Conservation (phyloP, 1,284 basidiomycete species). For the Trichosporon asahii region DNA sequence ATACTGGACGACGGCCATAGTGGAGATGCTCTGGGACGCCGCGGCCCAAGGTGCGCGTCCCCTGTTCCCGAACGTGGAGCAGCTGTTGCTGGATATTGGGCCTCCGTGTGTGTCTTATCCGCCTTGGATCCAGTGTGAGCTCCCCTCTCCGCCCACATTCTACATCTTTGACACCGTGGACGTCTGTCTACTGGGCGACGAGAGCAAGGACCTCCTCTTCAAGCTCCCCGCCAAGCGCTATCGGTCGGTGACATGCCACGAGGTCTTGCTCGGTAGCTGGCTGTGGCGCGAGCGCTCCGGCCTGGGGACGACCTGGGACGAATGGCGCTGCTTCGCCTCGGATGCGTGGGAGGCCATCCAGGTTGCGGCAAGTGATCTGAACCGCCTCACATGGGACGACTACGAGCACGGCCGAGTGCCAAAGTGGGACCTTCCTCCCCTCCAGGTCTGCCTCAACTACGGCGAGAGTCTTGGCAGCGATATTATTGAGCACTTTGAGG, state of each 20-base stretch:
- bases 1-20: not conserved
- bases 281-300: not conserved
- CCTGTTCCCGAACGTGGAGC: not conserved
- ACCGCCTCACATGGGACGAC: not conserved
- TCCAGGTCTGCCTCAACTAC: conserved; percentile 1
- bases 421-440: not conserved
- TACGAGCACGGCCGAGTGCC: not conserved
- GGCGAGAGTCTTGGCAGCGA: not conserved
- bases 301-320: not conserved
- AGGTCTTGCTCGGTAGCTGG: not conserved
- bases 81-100: not conserved
- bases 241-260: not conserved
- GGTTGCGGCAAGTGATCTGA: not conserved
- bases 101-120: not conserved
- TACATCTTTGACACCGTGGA: not conserved
- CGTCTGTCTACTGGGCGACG: not conserved
- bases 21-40: not conserved
- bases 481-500: not conserved
- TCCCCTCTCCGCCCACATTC: not conserved
- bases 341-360: not conserved
- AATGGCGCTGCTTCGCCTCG: not conserved
- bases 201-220: not conserved
- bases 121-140: not conserved
- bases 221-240: not conserved
- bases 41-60: not conserved